Evolutionary conservation across 306 rosid species (phyloP).

Genomic region (Cicer arietinum): DNA sequence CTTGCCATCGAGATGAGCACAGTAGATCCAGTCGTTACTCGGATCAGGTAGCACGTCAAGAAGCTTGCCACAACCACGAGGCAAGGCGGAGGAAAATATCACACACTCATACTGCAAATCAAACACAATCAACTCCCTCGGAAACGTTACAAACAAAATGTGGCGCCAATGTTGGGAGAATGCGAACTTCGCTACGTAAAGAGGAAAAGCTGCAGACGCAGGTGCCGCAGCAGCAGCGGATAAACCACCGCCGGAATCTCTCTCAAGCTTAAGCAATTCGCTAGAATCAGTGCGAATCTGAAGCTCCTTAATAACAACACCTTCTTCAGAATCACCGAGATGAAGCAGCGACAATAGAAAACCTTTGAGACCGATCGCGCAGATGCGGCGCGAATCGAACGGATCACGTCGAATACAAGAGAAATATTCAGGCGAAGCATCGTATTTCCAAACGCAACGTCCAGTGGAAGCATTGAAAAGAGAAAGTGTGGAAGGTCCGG

Average conservation of each 20-base stretch:
- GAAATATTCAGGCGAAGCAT: slow-evolving; percentile 71
- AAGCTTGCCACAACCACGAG: slow-evolving; percentile 91
- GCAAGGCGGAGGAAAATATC: slow-evolving; percentile 66
- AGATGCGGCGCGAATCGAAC: slow-evolving; percentile 85
- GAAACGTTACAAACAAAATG: slow-evolving; percentile 78
- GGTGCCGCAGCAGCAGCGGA: slow-evolving; percentile 49
- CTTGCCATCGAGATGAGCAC: slow-evolving; percentile 91
- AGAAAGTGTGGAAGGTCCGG: slow-evolving; percentile 75
- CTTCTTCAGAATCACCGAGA: slow-evolving; percentile 68
- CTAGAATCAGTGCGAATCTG: slow-evolving; percentile 66
- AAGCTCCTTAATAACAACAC: slow-evolving; percentile 65
- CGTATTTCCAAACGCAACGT: slow-evolving; percentile 88
- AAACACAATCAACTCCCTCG: slow-evolving; percentile 85
- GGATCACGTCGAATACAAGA: slow-evolving; percentile 92
- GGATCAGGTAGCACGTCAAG: slow-evolving; percentile 90
- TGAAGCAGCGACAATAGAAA: slow-evolving; percentile 67
- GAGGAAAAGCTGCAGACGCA: slow-evolving; percentile 71
- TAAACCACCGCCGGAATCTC: slow-evolving; percentile 45
- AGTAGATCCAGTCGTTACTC: slow-evolving; percentile 71
- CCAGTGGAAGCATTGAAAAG: slow-evolving; percentile 67
- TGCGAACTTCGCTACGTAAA: slow-evolving; percentile 57
- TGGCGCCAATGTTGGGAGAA: slow-evolving; percentile 88
- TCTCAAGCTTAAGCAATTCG: slow-evolving; percentile 75
- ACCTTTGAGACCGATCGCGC: slow-evolving; percentile 83
- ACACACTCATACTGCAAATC: slow-evolving; percentile 84